These are phyloP conservation scores for Omphalotus guepiniiformis DNA, from an alignment of 768 basidiomycete species.

Conservation along the genomic window DNA sequence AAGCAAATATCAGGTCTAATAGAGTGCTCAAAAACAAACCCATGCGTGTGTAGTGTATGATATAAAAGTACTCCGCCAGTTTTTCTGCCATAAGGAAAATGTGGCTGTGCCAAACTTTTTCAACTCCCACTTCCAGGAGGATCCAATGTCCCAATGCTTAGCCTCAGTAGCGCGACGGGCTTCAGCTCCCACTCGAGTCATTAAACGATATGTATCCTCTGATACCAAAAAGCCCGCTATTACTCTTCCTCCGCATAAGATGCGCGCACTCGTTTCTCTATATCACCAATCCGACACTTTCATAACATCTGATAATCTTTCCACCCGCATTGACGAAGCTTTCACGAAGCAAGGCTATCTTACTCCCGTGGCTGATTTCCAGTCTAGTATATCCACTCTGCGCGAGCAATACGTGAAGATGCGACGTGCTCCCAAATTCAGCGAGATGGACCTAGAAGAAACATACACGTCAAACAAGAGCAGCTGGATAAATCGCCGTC, in stretches of 20 bases:
- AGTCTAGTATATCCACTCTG: background rate
- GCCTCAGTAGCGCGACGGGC: background rate
- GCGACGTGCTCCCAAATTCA: slow-evolving; percentile 31
- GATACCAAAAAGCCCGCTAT: slow-evolving; percentile 20
- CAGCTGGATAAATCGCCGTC: background rate
- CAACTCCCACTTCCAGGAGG: background rate
- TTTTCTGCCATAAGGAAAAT: background rate
- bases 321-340: slow-evolving; percentile 57
- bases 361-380: background rate
- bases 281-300: slow-evolving; percentile 74
- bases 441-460: slow-evolving; percentile 31
- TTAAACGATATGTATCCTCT: slow-evolving; percentile 16
- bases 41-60: no score
- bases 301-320: slow-evolving; percentile 68
- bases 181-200: background rate
- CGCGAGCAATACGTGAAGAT: slow-evolving; percentile 10
- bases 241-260: slow-evolving; percentile 49
- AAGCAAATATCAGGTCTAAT: background rate
- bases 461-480: no score
- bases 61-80: no score
- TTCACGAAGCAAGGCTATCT: slow-evolving; percentile 29
- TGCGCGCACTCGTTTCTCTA: slow-evolving; percentile 71
- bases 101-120: slow-evolving; percentile 7
- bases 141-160: background rate
- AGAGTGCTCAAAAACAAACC: no score